Evolutionary conservation across 352 stramenopile species (phyloP).

Genomic region (Phytopythium cucurbitacearum): DNA sequence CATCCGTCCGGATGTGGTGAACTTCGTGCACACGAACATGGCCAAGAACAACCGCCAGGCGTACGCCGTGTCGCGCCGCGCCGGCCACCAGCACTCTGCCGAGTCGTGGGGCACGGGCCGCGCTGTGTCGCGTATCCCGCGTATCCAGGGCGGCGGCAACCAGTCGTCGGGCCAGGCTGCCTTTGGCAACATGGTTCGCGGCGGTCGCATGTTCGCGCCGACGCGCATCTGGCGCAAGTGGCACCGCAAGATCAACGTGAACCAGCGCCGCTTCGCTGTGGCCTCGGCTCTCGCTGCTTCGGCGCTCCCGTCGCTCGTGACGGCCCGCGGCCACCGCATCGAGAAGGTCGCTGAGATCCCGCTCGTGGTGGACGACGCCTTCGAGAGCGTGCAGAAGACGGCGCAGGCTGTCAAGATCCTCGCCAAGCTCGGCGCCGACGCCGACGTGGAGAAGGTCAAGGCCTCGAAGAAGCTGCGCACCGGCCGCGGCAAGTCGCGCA

Average conservation of each 20-base stretch:
- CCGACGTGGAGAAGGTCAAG: conserved; percentile 97
- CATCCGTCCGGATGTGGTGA: conserved; percentile 98
- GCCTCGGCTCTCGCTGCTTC: conserved; percentile 96
- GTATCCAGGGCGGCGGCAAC: conserved; percentile 97
- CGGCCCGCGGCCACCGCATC: conserved; percentile 97
- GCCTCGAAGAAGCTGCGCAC: conserved; percentile 97
- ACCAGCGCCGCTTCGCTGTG: conserved; percentile 97
- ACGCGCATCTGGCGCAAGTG: conserved; percentile 99
- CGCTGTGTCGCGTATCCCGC: conserved; percentile 98
- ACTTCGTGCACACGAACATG: conserved; percentile 99
- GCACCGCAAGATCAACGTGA: conserved; percentile 98
- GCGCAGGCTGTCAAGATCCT: conserved; percentile 94
- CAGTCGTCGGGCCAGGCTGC: conserved; percentile 97
- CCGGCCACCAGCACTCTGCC: conserved; percentile 96
- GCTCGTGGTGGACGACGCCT: conserved; percentile 93
- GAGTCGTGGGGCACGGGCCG: conserved; percentile 98
- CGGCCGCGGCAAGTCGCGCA: conserved; percentile 98
- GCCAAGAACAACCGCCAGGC: conserved; percentile 99
- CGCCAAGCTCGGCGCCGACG: conserved; percentile 91
- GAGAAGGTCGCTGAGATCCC: conserved; percentile 97
- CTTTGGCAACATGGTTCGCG: conserved; percentile 99
- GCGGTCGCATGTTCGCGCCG: conserved; percentile 98
- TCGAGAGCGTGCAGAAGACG: conserved; percentile 95
- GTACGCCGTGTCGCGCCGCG: conserved; percentile 95
- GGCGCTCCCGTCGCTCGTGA: conserved; percentile 96